Evolutionary conservation across 176 grass and related monocot genomes (phyloP), one percentile per base, ranked within the genome.

Genomic region (Eleusine indica): DNA sequence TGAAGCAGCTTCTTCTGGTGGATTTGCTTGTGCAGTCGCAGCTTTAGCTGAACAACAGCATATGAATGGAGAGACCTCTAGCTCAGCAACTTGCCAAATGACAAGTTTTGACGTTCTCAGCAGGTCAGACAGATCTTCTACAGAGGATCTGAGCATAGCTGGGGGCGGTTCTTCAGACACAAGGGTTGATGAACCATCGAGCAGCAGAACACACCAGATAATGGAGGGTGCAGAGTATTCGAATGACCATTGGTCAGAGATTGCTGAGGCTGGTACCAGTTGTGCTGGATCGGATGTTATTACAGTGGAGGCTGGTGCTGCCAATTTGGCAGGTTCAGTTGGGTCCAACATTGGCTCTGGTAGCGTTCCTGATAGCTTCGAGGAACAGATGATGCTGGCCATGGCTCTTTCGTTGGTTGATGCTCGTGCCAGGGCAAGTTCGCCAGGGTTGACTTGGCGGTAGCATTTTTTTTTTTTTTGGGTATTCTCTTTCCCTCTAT

Each of bases 361-460:
- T 42, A 32, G 78, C 52, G 29, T 98, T 75, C 95, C 96, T 4
- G 96, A 98, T 71, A 89, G 80, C 86, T 98, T 95, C 6, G 96
- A 98, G 69, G 96, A 98, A 71, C 91, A 98, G 76, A 93, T 98
- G 96, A 95, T 91, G 91, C 76, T 98, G 15, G 96, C 91, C 54
- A 93, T 93, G 85, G 91, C 91, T 3, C 79, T 98, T 75, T 95
- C 96, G 6, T 82, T 98, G 73, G 93, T 72, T 6, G 96, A 98
- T n/a, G 87, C 93, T 5, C 76, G 87, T 53, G 65, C 89, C 0
- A 93, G 83, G 74, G 43, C 82, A 37, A 87, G 49, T 56, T 66
- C 87, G 40, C 83, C 82, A 19, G 88, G 70, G 53, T 4, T 88
- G 66, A 83, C 66, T 43, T 94, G 75, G 89, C 79, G 37, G 74